Evolutionary conservation across 2,329 filamentous ascomycete genomes (phyloP).

Genomic region (Exophiala aquamarina): DNA sequence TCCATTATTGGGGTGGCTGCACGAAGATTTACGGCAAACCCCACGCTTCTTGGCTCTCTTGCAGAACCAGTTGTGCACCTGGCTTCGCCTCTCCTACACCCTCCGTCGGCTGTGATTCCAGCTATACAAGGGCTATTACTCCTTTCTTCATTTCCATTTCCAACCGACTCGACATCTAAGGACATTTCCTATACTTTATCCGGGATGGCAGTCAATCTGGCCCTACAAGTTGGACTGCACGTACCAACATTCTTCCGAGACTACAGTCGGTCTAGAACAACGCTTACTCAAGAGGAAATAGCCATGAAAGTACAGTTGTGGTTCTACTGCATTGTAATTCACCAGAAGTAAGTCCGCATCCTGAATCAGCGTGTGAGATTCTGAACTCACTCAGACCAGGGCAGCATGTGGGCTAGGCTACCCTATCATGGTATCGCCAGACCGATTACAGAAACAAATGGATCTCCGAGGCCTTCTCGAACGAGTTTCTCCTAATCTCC

Average conservation of each 20-base stretch:
- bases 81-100: slow-evolving; percentile 33
- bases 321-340: slow-evolving; percentile 39
- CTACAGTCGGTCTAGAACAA: slow-evolving; percentile 35
- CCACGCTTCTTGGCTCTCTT: slow-evolving; percentile 37
- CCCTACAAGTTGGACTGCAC: slow-evolving; percentile 42
- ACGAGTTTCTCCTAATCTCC: slow-evolving; percentile 33
- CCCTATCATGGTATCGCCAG: slow-evolving; percentile 6
- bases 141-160: slow-evolving; percentile 40
- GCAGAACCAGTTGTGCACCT: slow-evolving; percentile 35
- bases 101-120: slow-evolving; percentile 29
- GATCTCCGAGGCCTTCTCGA: slow-evolving; percentile 30
- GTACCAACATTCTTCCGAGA: slow-evolving; percentile 43
- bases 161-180: slow-evolving; percentile 31
- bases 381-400: slow-evolving; percentile 20
- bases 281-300: slow-evolving; percentile 33
- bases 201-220: slow-evolving; percentile 38
- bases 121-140: slow-evolving; percentile 38
- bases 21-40: slow-evolving; percentile 37
- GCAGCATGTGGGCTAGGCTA: slow-evolving; percentile 29
- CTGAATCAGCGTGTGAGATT: too few species aligned
- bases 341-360: slow-evolving; percentile 34
- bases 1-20: slow-evolving; percentile 49
- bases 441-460: slow-evolving; percentile 2
- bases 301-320: slow-evolving; percentile 37
- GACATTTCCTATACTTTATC: slow-evolving; percentile 38